Percentiles rank a stretch among this genome's conserved stretches.
Conservation (phyloP, 2,329 filamentous ascomycete genomes). For the Nemania bipapillata region DNA sequence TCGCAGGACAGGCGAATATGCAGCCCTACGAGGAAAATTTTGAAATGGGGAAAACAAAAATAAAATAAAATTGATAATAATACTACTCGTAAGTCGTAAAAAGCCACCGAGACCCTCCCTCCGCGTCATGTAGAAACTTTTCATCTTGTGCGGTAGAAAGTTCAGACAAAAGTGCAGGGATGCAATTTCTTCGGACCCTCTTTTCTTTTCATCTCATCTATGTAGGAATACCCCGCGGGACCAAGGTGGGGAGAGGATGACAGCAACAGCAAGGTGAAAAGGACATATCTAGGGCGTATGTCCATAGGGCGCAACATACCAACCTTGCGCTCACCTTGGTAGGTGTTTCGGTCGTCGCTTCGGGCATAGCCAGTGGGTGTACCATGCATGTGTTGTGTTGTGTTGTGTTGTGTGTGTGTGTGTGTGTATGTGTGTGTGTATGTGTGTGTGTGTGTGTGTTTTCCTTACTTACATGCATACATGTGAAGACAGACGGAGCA, state of each 20-base stretch:
- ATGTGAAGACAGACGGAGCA: no score
- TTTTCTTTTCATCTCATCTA: neutral
- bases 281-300: constrained; percentile 14
- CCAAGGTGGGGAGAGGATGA: constrained; percentile 27
- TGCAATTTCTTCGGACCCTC: neutral
- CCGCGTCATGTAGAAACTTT: neutral
- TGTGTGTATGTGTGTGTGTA: no score
- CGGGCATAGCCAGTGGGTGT: neutral
- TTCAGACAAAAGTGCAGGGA: neutral
- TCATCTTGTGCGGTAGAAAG: neutral
- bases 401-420: no score
- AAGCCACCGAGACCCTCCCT: neutral
- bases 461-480: no score
- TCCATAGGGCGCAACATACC: constrained; percentile 19
- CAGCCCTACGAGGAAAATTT: constrained; percentile 31
- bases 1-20: constrained; percentile 34
- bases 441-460: no score
- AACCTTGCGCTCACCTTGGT: neutral
- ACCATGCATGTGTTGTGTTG: no score
- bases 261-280: neutral
- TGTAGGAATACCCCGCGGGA: constrained; percentile 33
- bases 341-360: constrained; percentile 18
- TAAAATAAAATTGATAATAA: neutral
- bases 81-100: neutral
- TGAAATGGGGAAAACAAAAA: neutral